Evolutionary conservation across 192 early-diverging fungal genomes (phyloP), one percentile per base, ranked within the genome.

Genomic region (Gaertneriomyces sp.): DNA sequence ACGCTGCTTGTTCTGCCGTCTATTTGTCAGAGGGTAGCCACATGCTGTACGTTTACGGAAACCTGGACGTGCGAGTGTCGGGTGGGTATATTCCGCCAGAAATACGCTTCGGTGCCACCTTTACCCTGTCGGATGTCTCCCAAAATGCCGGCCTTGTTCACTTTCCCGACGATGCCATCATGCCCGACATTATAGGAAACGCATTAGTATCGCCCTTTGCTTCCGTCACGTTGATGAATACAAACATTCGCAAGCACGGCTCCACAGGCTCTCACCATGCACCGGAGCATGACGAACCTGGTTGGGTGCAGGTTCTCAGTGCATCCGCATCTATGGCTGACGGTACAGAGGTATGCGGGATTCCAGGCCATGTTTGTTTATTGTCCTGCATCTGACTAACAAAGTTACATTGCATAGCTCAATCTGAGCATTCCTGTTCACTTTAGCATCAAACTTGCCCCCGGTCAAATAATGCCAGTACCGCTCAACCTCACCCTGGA

Each of bases 11-110:
- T 12, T 66, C 68, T n/a, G 60, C 74, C 19, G 66, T 82, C 9
- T 62, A 70, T 45, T 63, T 91, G 9, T 52, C 58, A 4, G 66
- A 70, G n/a, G 85, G 85, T 5, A 44, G 55, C 9, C 87, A 90
- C 46, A 71, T 50, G 2, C 55, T 91, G 0, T 77, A 79, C 42
- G 76, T 91, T 4, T 78, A 81, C 20, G 61, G 85, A 0, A 74
- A 82, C 0, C 79, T 88, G 79, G 90, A 91, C 66, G 80, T 89
- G 6, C 79, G 90, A 6, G 73, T 89, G 7, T 85, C 84, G 77
- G 90, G 89, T 11, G 87, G 81, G 49, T 75, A 65, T 3, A 53
- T 79, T 5, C 79, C 76, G 9, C 79, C 79, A 20, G 73, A 70
- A 64, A 12, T 66, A 9, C 40, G 42, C 10, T 81, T 81, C 59